phyloP scores from a whole-genome alignment of 805 yeast species.

The Teunomyces lycoperdinae region DNA sequence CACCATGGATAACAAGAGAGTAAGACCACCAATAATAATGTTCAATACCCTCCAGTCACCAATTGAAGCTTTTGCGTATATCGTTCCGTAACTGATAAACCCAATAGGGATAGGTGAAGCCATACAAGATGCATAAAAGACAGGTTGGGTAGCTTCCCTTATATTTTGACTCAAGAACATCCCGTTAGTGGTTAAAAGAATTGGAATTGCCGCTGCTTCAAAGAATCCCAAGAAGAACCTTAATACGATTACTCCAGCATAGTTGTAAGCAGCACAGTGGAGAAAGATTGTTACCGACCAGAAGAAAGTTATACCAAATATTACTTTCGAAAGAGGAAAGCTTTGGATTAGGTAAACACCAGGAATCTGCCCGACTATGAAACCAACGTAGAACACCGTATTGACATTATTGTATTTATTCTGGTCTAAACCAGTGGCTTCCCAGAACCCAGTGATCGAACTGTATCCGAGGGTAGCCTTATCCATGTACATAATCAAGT shows the following conservation, averaged over 20 bases:
- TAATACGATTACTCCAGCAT: constrained; percentile 44
- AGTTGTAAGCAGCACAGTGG: constrained; percentile 44
- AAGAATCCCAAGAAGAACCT: constrained; percentile 51
- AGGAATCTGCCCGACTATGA: constrained; percentile 44
- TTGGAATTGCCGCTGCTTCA: constrained; percentile 23
- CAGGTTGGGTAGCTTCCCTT: constrained; percentile 50
- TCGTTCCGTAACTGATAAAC: constrained; percentile 43
- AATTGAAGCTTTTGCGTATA: constrained; percentile 19
- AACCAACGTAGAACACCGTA: constrained; percentile 54
- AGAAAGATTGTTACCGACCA: constrained; percentile 50
- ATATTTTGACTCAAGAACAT: constrained; percentile 47
- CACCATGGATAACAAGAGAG: constrained; percentile 27
- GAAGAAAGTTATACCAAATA: constrained; percentile 31
- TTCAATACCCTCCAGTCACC: constrained; percentile 53
- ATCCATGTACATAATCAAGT: constrained; percentile 47
- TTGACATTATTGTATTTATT: constrained; percentile 45
- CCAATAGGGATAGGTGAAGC: constrained; percentile 53
- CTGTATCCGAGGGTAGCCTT: constrained; percentile 51
- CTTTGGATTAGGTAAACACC: constrained; percentile 44
- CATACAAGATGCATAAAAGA: constrained; percentile 51
- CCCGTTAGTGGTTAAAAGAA: constrained; percentile 45
- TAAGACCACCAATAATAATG: constrained; percentile 55
- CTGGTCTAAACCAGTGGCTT: constrained; percentile 44
- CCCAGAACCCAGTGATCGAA: constrained; percentile 46
- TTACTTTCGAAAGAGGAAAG: constrained; percentile 38